phyloP scores from a whole-genome alignment of 1,284 basidiomycete genomes.

The Ceratobasidium sp. region DNA sequence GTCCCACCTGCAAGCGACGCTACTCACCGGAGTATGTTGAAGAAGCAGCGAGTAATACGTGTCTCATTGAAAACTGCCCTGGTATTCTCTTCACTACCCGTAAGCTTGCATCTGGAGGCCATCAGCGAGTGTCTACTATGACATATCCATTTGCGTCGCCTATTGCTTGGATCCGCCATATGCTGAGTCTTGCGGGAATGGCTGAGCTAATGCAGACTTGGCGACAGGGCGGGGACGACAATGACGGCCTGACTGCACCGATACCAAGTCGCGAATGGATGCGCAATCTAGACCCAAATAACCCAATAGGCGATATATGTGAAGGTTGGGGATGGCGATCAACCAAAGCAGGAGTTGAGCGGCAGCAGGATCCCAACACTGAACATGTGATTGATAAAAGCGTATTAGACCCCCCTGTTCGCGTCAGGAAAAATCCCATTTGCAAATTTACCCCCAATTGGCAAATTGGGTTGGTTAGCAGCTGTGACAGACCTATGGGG shows the following conservation, averaged over 20 bases:
- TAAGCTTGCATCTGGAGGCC: not conserved
- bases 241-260: not conserved
- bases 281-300: not conserved
- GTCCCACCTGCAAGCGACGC: not conserved
- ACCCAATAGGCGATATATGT: not conserved
- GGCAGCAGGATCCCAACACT: not conserved
- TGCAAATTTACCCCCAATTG: too few species aligned
- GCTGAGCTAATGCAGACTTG: not conserved
- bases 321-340: slow-evolving; percentile 2
- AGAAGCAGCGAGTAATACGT: not conserved
- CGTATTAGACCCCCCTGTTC: not conserved
- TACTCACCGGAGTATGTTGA: not conserved
- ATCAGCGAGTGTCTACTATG: not conserved
- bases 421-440: too few species aligned
- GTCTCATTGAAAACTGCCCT: not conserved
- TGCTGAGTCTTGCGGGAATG: not conserved
- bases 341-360: not conserved
- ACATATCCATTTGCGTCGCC: slow-evolving; percentile 5
- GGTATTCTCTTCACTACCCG: not conserved
- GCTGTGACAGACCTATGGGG: too few species aligned
- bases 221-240: not conserved
- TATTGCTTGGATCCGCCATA: not conserved
- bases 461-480: too few species aligned
- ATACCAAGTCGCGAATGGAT: not conserved
- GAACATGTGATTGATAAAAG: not conserved